Evolutionary conservation across 1,284 basidiomycete species (phyloP), one percentile per base, ranked within the genome.

Genomic region (Tilletia horrida): DNA sequence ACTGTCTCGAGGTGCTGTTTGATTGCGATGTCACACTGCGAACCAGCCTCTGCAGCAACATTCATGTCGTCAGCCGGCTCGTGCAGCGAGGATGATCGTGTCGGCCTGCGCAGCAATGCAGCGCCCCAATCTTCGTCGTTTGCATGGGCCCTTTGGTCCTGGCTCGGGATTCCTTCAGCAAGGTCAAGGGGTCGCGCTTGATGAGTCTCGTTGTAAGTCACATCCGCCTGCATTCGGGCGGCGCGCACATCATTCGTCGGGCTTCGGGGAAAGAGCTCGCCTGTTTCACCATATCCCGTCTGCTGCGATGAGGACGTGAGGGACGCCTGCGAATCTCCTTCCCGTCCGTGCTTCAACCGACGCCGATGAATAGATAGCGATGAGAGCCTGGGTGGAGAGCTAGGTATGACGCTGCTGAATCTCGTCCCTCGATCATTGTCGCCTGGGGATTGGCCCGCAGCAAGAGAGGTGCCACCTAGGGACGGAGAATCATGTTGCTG

Each of bases 161-260:
- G 47, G 9, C 47, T 48, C 47, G 18, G 18, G 47, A 16, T n/a
- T n/a, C 47, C 47, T 16, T 48, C n/a, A n/a, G n/a, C n/a, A n/a
- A 48, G 18, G n/a, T 48, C 47, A 48, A 23, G 47, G 18, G 25
- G 47, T 23, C 13, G 7, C 47, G 11, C 47, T 16, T 48, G 13
- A 16, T 8, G 1, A 8, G 8, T 48, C 47, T 7, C 47, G 18
- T 8, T 18, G 18, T 8, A 8, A 44, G 43, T 18, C 7, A 50
- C 47, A 55, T 21, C 50, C 11, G 50, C 50, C 3, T 25, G 23
- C 55, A 29, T n/a, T 29, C 29, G 8, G 16, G 16, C 55, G 4
- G 55, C 55, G 18, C 55, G 55, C 6, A 59, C 55, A 14, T 59
- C 31, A 13, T 16, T 18, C 2, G 55, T 59, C 27, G 55, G 55